These are phyloP conservation scores for Emydomyces testavorans DNA, from an alignment of 2,329 filamentous ascomycete genomes.

Conservation along the genomic window DNA sequence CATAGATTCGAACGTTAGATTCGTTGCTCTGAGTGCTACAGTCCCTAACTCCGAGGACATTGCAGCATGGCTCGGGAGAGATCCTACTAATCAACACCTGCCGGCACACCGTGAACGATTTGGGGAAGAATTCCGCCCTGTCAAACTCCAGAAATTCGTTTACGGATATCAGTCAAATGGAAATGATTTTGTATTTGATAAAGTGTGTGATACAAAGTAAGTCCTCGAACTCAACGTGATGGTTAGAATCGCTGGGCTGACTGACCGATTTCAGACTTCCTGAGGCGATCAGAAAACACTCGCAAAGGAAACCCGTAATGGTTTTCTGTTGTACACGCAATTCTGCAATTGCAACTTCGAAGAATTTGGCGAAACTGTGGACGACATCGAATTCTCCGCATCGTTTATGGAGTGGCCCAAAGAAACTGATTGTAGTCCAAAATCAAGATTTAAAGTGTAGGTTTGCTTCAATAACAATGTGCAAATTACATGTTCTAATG, in stretches of 20 bases:
- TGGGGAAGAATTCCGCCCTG: slow-evolving; percentile 68
- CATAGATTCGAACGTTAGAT: slow-evolving; percentile 61
- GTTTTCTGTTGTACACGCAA: slow-evolving; percentile 71
- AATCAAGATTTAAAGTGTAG: slow-evolving; percentile 51
- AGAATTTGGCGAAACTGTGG: slow-evolving; percentile 57
- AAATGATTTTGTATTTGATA: slow-evolving; percentile 72
- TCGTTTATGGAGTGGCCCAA: slow-evolving; percentile 54
- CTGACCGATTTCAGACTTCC: slow-evolving; percentile 43
- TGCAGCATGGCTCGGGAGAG: slow-evolving; percentile 64
- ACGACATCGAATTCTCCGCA: slow-evolving; percentile 39
- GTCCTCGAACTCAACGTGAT: slow-evolving; percentile 12
- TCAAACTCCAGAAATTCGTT: slow-evolving; percentile 64
- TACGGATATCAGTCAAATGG: slow-evolving; percentile 53
- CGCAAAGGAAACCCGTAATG: slow-evolving; percentile 62
- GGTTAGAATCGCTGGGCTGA: not conserved
- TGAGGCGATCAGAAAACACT: slow-evolving; percentile 55
- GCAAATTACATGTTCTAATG: not conserved
- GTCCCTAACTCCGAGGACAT: slow-evolving; percentile 74
- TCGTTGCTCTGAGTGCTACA: slow-evolving; percentile 71
- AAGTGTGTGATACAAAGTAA: slow-evolving; percentile 50
- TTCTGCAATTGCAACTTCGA: slow-evolving; percentile 57
- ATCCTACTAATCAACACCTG: slow-evolving; percentile 46
- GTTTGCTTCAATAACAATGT: slow-evolving; percentile 12
- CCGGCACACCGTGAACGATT: slow-evolving; percentile 60
- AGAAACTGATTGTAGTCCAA: slow-evolving; percentile 39